Evolutionary conservation across 192 early-diverging fungal species (phyloP).

Genomic region (Coemansia sp.): DNA sequence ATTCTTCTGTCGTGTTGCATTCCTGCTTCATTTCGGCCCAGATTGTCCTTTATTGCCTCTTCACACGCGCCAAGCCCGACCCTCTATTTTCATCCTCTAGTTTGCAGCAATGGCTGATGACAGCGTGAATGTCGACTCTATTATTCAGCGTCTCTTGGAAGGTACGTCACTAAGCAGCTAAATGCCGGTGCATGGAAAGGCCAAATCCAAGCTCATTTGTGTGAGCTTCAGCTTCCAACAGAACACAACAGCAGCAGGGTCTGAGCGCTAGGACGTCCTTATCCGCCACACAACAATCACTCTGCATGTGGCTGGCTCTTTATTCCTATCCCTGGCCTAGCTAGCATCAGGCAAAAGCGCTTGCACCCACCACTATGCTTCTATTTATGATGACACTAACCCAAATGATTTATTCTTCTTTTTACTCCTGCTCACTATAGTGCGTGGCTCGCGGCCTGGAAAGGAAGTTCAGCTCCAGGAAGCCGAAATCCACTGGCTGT

Average conservation of each 20-base stretch:
- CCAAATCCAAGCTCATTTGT: background rate
- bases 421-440: background rate
- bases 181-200: background rate
- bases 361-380: background rate
- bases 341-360: background rate
- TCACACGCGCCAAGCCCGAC: background rate
- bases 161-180: slow-evolving; percentile 23
- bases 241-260: background rate
- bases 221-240: background rate
- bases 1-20: background rate
- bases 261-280: background rate
- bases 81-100: slow-evolving; percentile 4
- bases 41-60: background rate
- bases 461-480: slow-evolving; percentile 1
- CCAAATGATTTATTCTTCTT: background rate
- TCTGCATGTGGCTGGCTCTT: background rate
- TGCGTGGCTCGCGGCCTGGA: slow-evolving; percentile 3
- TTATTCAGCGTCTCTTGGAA: slow-evolving; percentile 53
- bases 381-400: background rate
- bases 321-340: background rate
- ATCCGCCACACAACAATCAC: background rate
- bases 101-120: slow-evolving; percentile 43
- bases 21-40: background rate
- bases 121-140: slow-evolving; percentile 50
- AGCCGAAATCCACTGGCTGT: slow-evolving; percentile 76